Evolutionary conservation across 495 filamentous ascomycete species (phyloP).

Genomic region (Aspergillus funiculosus): DNA sequence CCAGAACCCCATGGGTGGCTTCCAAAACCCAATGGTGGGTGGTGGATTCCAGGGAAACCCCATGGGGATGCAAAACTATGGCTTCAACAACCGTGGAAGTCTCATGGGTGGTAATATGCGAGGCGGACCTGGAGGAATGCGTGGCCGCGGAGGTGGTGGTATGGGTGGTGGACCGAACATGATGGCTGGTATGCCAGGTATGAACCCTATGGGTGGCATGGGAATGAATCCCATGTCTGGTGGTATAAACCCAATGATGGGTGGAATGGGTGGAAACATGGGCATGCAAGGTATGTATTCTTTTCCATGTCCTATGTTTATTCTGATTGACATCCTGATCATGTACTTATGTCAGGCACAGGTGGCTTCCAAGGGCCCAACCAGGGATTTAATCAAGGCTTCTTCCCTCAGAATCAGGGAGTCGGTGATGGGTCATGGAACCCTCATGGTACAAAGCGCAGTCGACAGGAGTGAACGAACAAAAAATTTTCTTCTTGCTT

Average conservation of each 20-base stretch:
- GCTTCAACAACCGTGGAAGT: slow-evolving; percentile 55
- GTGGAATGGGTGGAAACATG: slow-evolving; percentile 56
- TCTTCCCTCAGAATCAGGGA: slow-evolving; percentile 62
- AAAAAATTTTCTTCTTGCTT: neutral
- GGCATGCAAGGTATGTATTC: slow-evolving; percentile 57
- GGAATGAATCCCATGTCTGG: slow-evolving; percentile 57
- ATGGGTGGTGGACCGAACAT: slow-evolving; percentile 45
- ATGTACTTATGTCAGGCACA: slow-evolving; percentile 24
- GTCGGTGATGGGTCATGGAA: slow-evolving; percentile 64
- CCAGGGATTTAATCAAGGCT: slow-evolving; percentile 72
- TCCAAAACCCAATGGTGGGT: slow-evolving; percentile 54
- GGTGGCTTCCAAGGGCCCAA: slow-evolving; percentile 63
- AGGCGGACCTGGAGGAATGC: slow-evolving; percentile 61
- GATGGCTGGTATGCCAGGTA: slow-evolving; percentile 51
- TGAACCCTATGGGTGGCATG: slow-evolving; percentile 55
- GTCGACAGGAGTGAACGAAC: slow-evolving; percentile 54
- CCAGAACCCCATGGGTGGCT: slow-evolving; percentile 51
- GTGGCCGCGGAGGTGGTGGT: slow-evolving; percentile 56
- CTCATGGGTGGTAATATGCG: slow-evolving; percentile 67
- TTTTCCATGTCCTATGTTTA: slow-evolving; percentile 6
- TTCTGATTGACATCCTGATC: neutral
- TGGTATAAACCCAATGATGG: slow-evolving; percentile 51
- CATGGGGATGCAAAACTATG: slow-evolving; percentile 56
- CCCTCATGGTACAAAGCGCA: slow-evolving; percentile 77
- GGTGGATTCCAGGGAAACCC: slow-evolving; percentile 52